Conservation (phyloP, 805 yeast genomes). For the Debaryomyces hansenii region DNA sequence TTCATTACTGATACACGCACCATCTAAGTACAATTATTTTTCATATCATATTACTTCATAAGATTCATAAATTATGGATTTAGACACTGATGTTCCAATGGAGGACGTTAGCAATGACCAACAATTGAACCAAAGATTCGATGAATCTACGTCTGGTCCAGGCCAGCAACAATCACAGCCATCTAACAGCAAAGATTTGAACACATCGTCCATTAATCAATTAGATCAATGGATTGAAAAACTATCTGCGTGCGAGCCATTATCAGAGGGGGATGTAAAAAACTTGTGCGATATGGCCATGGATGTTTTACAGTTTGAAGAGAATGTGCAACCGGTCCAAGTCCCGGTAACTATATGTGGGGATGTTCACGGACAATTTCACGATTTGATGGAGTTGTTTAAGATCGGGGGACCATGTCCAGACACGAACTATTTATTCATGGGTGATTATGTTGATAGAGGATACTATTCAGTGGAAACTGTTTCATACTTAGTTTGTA, state of each 20-base stretch:
- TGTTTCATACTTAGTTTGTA: conserved; percentile 80
- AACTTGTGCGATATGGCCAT: conserved; percentile 85
- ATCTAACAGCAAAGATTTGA: conserved; percentile 33
- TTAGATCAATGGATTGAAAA: conserved; percentile 87
- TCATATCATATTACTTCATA: not conserved
- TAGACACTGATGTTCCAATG: conserved; percentile 82
- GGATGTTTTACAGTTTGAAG: conserved; percentile 87
- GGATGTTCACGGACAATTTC: conserved; percentile 95
- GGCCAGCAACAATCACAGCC: conserved; percentile 21
- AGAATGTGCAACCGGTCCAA: conserved; percentile 91
- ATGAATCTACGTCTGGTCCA: conserved; percentile 4
- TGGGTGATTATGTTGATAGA: conserved; percentile 82
- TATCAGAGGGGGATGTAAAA: conserved; percentile 77
- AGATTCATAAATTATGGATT: conserved; percentile 50
- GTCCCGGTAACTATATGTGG: conserved; percentile 98
- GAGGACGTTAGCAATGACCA: conserved; percentile 66
- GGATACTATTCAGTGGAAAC: conserved; percentile 92
- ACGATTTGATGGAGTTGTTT: conserved; percentile 89
- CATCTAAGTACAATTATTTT: too few species aligned
- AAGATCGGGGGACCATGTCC: conserved; percentile 75
- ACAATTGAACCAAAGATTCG: conserved; percentile 26
- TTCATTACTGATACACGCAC: too few species aligned
- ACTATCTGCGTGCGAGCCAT: conserved; percentile 74
- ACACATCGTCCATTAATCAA: conserved; percentile 55
- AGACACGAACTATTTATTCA: conserved; percentile 47